A percentile compares a stretch with the other conserved stretches of the same genome.
Conservation (phyloP, 352 stramenopile genomes). For the Pythium aphanidermatum region DNA sequence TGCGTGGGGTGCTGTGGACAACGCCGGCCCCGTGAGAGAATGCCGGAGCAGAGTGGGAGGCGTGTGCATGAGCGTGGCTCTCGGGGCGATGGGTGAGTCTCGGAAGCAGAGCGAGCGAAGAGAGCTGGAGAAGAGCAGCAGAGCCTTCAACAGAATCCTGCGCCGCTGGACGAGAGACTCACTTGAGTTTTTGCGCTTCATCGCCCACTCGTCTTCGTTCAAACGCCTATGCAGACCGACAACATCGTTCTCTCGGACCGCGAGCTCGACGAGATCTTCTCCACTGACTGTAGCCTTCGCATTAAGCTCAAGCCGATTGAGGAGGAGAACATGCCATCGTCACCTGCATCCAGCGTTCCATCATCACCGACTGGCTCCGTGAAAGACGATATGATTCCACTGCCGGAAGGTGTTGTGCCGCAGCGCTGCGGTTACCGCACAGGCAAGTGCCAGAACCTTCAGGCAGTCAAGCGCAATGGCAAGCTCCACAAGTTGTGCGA, state of each 20-base stretch:
- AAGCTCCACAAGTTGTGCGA: constrained; percentile 84
- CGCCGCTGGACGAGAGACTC: constrained; percentile 4
- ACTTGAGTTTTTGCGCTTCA: constrained; percentile 26
- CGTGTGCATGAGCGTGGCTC: constrained; percentile 10
- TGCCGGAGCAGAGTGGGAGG: constrained; percentile 2
- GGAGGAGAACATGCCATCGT: not conserved
- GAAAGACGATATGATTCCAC: constrained; percentile 15
- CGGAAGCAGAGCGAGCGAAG: not conserved
- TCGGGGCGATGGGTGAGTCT: constrained; percentile 11
- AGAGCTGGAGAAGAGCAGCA: constrained; percentile 3
- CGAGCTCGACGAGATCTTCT: constrained; percentile 29
- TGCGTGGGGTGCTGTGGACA: too few relatives aligned
- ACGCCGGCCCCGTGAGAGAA: not conserved
- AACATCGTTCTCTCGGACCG: constrained; percentile 21
- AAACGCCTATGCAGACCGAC: constrained; percentile 18
- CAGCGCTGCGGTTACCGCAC: constrained; percentile 73
- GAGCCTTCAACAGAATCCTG: not conserved
- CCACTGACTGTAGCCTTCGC: constrained; percentile 23
- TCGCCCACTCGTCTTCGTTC: not conserved
- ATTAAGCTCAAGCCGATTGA: constrained; percentile 26
- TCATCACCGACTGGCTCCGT: constrained; percentile 7
- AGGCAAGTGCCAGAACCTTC: constrained; percentile 76
- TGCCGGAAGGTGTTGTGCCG: constrained; percentile 22
- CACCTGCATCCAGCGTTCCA: constrained; percentile 9
- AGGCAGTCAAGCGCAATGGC: constrained; percentile 76